A percentile compares a stretch with the other conserved stretches of the same genome.
These are phyloP conservation scores for Syzygium syzygioides DNA, from an alignment of 441 rosid species.

Conservation along the genomic window DNA sequence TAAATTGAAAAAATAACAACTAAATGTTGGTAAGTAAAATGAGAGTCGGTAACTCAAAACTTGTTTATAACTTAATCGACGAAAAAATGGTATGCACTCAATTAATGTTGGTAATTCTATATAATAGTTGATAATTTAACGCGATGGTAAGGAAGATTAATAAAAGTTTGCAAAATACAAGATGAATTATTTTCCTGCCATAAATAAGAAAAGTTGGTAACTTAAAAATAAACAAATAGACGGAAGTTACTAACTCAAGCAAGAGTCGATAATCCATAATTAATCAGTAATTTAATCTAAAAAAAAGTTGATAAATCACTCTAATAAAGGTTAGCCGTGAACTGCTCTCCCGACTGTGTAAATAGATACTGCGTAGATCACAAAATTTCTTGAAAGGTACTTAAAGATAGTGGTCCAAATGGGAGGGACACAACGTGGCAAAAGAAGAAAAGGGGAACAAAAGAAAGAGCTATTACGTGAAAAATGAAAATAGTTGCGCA, in stretches of 20 bases:
- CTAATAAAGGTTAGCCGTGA: neutral
- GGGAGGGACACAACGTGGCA: neutral
- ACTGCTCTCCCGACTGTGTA: neutral
- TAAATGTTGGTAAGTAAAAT: neutral
- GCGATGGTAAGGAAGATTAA: neutral
- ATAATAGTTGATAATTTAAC: neutral
- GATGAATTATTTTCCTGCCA: neutral
- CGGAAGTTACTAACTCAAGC: neutral
- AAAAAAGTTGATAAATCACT: neutral
- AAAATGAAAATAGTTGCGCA: neutral
- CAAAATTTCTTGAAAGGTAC: neutral
- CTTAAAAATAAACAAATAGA: neutral
- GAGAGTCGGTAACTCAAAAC: neutral
- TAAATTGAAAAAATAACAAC: neutral
- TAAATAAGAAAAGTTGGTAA: neutral
- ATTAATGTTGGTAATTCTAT: neutral
- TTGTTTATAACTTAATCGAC: neutral
- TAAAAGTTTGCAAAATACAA: neutral
- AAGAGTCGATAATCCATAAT: neutral
- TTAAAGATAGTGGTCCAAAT: neutral
- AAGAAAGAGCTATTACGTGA: neutral
- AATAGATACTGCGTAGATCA: no score
- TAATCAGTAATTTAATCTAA: neutral
- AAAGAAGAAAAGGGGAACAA: neutral
- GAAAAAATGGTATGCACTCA: neutral